Evolutionary conservation across 2,329 filamentous ascomycete species (phyloP).

Genomic region (Aureobasidium namibiae): DNA sequence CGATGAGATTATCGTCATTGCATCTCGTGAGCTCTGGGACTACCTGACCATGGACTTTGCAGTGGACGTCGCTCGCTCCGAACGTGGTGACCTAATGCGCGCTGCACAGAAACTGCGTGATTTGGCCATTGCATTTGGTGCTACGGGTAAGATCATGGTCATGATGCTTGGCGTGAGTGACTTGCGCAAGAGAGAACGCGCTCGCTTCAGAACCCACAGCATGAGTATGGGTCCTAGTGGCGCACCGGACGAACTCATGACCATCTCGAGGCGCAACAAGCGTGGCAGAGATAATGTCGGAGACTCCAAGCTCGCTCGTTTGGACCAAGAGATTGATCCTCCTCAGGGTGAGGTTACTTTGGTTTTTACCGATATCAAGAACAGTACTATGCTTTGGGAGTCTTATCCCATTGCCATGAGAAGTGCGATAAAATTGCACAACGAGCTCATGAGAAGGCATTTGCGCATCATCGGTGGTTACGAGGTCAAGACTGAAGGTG

Average conservation of each 20-base stretch:
- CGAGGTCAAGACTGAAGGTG: constrained; percentile 98
- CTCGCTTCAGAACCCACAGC: constrained; percentile 67
- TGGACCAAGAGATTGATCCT: constrained; percentile 84
- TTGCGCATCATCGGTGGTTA: constrained; percentile 90
- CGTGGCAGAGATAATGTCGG: constrained; percentile 51
- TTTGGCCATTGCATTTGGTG: constrained; percentile 89
- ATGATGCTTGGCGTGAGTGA: constrained; percentile 96
- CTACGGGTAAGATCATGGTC: constrained; percentile 93
- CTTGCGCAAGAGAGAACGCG: constrained; percentile 75
- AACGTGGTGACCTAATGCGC: constrained; percentile 84
- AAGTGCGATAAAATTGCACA: constrained; percentile 93
- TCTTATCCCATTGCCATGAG: constrained; percentile 92
- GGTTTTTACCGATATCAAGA: constrained; percentile 98
- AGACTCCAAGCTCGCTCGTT: constrained; percentile 77
- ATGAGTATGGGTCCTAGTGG: constrained; percentile 76
- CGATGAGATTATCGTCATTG: constrained; percentile 88
- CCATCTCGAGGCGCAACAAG: constrained; percentile 56
- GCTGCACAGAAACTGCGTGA: constrained; percentile 92
- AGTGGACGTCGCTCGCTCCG: constrained; percentile 81
- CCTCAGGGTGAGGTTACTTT: constrained; percentile 86
- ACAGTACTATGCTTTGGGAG: constrained; percentile 93
- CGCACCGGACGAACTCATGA: constrained; percentile 62
- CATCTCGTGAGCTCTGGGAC: constrained; percentile 91
- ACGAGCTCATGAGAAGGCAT: constrained; percentile 91
- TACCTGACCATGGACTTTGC: constrained; percentile 83